A percentile compares a stretch with the other conserved stretches of the same genome.
Conservation (phyloP, 345 rosid species). For the Iberis pinnata region DNA sequence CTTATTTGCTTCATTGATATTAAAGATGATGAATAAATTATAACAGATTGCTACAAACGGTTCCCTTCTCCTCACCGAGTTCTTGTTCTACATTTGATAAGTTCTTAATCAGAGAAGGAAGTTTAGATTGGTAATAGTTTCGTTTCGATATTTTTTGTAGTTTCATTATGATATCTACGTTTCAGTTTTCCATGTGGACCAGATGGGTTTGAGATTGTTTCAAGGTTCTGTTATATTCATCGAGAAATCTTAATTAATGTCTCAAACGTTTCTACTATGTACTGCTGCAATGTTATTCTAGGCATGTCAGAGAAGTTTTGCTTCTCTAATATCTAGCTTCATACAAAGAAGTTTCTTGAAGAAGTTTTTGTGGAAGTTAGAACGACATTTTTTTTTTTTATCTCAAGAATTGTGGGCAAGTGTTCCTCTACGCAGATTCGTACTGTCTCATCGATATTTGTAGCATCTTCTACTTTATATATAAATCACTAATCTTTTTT, state of each 20-base stretch:
- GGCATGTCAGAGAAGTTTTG: slow-evolving; percentile 60
- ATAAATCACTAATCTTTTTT: no score
- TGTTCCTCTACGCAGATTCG: slow-evolving; percentile 46
- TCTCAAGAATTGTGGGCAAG: slow-evolving; percentile 53
- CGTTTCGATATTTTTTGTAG: no score
- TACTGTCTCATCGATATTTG: slow-evolving; percentile 45
- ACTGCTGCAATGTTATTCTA: slow-evolving; percentile 53
- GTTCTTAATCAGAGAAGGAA: no score
- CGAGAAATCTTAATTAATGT: slow-evolving; percentile 38
- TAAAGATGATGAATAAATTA: no score
- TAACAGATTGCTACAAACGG: no score
- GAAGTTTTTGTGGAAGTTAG: slow-evolving; percentile 51
- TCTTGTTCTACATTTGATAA: no score
- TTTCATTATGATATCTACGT: no score
- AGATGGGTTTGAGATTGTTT: slow-evolving; percentile 56
- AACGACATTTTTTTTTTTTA: slow-evolving; percentile 38
- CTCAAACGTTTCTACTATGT: slow-evolving; percentile 44
- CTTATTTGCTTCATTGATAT: no score
- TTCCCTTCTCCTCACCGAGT: no score
- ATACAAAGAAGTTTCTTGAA: slow-evolving; percentile 46
- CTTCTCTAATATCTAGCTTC: no score
- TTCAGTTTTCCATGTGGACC: slow-evolving; percentile 74
- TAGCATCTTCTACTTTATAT: slow-evolving; percentile 40
- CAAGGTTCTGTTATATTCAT: slow-evolving; percentile 57
- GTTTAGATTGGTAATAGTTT: no score